phyloP scores from a whole-genome alignment of 139 green algal species.

The Tetradesmus lagerheimii region DNA sequence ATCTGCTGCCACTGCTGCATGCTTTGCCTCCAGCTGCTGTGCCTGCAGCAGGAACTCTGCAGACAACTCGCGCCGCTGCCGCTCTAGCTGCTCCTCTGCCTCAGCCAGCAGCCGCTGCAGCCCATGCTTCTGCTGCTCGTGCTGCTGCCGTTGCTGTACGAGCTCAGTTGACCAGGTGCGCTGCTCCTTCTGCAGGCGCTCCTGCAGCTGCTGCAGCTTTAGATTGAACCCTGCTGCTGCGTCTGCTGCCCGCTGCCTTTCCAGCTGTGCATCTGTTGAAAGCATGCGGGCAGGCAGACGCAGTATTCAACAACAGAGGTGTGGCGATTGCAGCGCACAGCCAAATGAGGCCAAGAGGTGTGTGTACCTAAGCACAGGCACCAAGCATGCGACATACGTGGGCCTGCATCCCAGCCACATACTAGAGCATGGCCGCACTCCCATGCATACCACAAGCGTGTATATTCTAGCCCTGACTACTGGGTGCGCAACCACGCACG shows the following conservation, averaged over 20 bases:
- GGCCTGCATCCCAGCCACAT: not conserved
- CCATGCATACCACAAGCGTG: too few species aligned
- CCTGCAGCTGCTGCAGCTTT: conserved; percentile 38
- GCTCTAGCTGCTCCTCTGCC: conserved; percentile 58
- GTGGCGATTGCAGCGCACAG: not conserved
- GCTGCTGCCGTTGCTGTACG: conserved; percentile 45
- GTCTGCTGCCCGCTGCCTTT: conserved; percentile 16
- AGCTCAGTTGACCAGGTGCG: conserved; percentile 36
- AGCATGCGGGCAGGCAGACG: not conserved
- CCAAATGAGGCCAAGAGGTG: too few species aligned
- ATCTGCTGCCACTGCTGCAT: conserved; percentile 16
- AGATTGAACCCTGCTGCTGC: conserved; percentile 29
- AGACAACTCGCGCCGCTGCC: conserved; percentile 63
- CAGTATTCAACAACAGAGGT: too few species aligned
- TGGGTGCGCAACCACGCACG: not conserved
- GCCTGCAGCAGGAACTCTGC: conserved; percentile 56
- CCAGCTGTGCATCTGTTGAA: not conserved
- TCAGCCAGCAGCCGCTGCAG: conserved; percentile 61
- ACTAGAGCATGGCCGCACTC: not conserved
- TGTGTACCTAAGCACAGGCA: too few species aligned
- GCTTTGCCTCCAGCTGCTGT: conserved; percentile 58
- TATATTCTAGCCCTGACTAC: too few species aligned
- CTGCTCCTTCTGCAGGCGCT: conserved; percentile 38
- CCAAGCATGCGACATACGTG: too few species aligned
- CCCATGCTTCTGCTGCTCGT: conserved; percentile 38